Base-by-base conservation (phyloP, 306 rosid genomes). In the Acacia acuminata region DNA sequence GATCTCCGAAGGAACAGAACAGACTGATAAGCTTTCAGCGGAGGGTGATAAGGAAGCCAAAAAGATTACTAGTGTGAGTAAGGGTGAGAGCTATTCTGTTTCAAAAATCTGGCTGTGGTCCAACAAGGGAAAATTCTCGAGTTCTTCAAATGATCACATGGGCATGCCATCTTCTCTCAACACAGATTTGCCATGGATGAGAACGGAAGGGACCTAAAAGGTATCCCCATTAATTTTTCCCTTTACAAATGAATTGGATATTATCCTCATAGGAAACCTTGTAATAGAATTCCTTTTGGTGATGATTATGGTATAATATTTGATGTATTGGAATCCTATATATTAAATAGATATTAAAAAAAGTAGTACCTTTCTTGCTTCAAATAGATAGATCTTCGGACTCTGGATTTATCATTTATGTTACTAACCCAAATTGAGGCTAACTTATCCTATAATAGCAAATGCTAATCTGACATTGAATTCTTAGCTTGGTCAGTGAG, bases 91-190 rank as follows among this genome's bases (percentile, higher is more conserved):
- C 86, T 95, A 88, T 82, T 95, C 99, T 12, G 92, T 93, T 81
- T 95, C 99, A 22, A 95, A 95, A 87, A 95, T 95, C 90, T 95
- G 99, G 99, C 88, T 87, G 55, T 95, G 99, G 99, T 89, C 94
- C 12, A 93, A 92, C 85, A 95, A 93, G 82, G 98, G 97, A 5
- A 95, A 85, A 74, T 90, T 80, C 73, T 80, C 88, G 12, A 81
- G 84, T 74, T 88, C 98, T 76, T 83, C 84, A 7, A 97, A 89
- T 58, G 72, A 88, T 78, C 92, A 90, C 50, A 72, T 81, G 55
- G 92, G 91, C 58, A 84, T 92, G 90, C 92, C 93, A 85, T 86
- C 93, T 78, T 91, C 89, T 84, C 92, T 92, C 51, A 84, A 86
- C 38, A 67, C 48, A 40, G 97, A 94, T 15, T 87, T 92, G 84